Evolutionary conservation across 2,329 filamentous ascomycete genomes (phyloP), one percentile per base, ranked within the genome.

Genomic region (Thermomyces lanuginosus): DNA sequence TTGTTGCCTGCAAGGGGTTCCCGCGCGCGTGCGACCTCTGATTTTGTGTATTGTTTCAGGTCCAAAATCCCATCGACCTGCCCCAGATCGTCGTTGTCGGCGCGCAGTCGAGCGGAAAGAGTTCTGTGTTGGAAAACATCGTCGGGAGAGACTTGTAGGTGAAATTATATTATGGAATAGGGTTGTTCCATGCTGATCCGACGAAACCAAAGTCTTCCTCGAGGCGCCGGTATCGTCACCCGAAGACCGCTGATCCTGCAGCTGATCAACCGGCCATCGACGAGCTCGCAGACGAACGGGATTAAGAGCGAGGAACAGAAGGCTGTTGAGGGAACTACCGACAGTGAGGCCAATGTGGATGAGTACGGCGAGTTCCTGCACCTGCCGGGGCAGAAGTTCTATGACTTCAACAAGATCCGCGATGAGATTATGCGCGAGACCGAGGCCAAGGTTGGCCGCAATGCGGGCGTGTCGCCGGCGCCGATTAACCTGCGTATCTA

Each of bases 341-440:
- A 95, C 56, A 78, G 79, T 54, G 78, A 83, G 41, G 81, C 84
- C 46, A 98, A 98, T 55, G 56, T 69, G 11, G 83, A 95, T 49
- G 89, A 98, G 57, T 98, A 91, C 81, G 89, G 86, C 63, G 89
- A 98, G 64, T 98, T 98, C 58, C 66, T 98, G 37, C 89, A 98
- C 56, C 80, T 98, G 38, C 86, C 89, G 11, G 89, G 84, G 43
- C 81, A 95, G 59, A 95, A 95, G 59, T 95, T 92, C 63, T 74
- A 74, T 59, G 89, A 98, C 61, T 98, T 98, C 63, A 80, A 83
- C 64, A 92, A 93, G 66, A 92, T 98, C 46, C 73, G 89, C 44
- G 89, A 95, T 32, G 89, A 98, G 62, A 98, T 98, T 51, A 78
- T 86, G 40, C 76, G 81, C 45, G 89, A 98, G 62, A 98, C 89